These are phyloP conservation scores for Collybiopsis luxurians DNA, from an alignment of 768 basidiomycete genomes.

Conservation along the genomic window DNA sequence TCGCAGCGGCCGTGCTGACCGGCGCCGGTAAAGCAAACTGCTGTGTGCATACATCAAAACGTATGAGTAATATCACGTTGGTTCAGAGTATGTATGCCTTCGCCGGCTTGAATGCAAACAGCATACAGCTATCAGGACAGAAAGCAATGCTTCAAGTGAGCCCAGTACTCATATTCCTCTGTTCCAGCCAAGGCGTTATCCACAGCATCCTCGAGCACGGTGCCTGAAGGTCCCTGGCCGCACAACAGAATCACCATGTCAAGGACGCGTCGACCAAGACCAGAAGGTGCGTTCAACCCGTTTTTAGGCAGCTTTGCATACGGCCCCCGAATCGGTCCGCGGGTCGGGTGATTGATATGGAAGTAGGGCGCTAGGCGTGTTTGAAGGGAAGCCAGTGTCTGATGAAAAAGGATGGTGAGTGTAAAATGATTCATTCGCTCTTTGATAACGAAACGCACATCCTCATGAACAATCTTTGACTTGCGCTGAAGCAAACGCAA, in stretches of 20 bases:
- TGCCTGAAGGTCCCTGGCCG: slow-evolving; percentile 11
- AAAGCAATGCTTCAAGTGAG: slow-evolving; percentile 17
- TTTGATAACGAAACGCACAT: neutral
- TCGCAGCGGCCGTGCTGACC: too few relatives aligned
- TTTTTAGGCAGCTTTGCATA: slow-evolving; percentile 59
- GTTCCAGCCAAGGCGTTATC: slow-evolving; percentile 35
- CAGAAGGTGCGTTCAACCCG: slow-evolving; percentile 16
- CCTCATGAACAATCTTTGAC: slow-evolving; percentile 33
- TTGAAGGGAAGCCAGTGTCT: slow-evolving; percentile 51
- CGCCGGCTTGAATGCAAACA: too few relatives aligned
- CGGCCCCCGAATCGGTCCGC: slow-evolving; percentile 74
- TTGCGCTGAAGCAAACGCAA: slow-evolving; percentile 59
- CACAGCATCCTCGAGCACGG: slow-evolving; percentile 26
- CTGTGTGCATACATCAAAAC: too few relatives aligned
- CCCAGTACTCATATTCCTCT: slow-evolving; percentile 39
- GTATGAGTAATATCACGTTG: too few relatives aligned
- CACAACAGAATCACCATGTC: slow-evolving; percentile 49
- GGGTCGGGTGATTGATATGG: slow-evolving; percentile 67
- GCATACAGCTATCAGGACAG: too few relatives aligned
- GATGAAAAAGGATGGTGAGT: neutral
- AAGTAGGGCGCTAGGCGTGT: slow-evolving; percentile 80
- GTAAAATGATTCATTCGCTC: too few relatives aligned
- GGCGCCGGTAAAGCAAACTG: too few relatives aligned
- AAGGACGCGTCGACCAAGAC: slow-evolving; percentile 56
- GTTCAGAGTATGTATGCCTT: too few relatives aligned